phyloP scores from a whole-genome alignment of 2,329 filamentous ascomycete species.

The Epichloe gansuensis region DNA sequence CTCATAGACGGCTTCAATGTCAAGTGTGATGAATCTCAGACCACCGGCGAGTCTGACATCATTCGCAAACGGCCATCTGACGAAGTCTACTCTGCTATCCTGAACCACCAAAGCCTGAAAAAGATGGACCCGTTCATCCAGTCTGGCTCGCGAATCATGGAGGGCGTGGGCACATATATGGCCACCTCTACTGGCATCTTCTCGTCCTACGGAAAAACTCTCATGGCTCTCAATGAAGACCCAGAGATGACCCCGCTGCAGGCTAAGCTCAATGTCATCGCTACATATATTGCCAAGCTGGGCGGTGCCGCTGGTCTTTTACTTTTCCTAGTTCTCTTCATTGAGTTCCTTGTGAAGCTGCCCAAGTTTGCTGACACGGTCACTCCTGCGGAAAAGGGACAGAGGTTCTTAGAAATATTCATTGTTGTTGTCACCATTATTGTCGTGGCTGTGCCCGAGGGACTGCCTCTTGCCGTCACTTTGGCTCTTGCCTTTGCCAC shows the following conservation, averaged over 20 bases:
- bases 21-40: conserved; percentile 67
- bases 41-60: conserved; percentile 68
- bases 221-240: conserved; percentile 62
- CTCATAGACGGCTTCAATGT: conserved; percentile 62
- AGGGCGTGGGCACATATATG: conserved; percentile 64
- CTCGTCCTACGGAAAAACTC: conserved; percentile 63
- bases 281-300: conserved; percentile 66
- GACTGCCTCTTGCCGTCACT: conserved; percentile 65
- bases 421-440: conserved; percentile 72
- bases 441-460: conserved; percentile 69
- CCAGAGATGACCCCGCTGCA: conserved; percentile 67
- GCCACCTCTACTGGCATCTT: conserved; percentile 62
- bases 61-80: conserved; percentile 56
- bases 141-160: conserved; percentile 67
- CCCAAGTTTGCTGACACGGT: conserved; percentile 32
- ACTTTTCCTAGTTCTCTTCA: conserved; percentile 75
- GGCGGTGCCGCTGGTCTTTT: conserved; percentile 66
- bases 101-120: conserved; percentile 50
- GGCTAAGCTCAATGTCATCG: conserved; percentile 62
- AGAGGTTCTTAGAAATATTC: conserved; percentile 63
- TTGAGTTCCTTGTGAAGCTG: conserved; percentile 68
- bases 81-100: conserved; percentile 58
- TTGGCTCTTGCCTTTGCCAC: conserved; percentile 67
- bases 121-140: conserved; percentile 79
- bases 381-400: conserved; percentile 61